Evolutionary conservation across 345 rosid species (phyloP).

Genomic region (Pistacia atlantica): DNA sequence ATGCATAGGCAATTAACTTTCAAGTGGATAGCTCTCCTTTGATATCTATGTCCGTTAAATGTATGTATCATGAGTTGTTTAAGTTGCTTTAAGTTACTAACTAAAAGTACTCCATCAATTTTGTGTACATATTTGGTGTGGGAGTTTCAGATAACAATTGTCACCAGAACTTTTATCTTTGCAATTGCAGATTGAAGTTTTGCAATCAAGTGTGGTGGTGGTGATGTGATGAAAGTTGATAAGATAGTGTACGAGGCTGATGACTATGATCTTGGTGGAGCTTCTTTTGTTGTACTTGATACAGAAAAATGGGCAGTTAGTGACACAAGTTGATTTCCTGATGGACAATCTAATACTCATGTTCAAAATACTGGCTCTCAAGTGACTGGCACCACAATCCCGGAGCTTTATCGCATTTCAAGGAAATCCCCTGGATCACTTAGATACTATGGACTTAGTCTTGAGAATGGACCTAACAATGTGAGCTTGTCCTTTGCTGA

Average conservation of each 20-base stretch:
- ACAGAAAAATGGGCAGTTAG: constrained; percentile 60
- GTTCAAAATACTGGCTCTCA: constrained; percentile 18
- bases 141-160: background rate
- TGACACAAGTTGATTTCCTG: constrained; percentile 35
- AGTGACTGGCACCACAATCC: constrained; percentile 38
- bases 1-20: background rate
- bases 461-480: constrained; percentile 30
- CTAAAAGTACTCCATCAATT: no score
- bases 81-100: no score
- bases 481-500: constrained; percentile 44
- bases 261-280: constrained; percentile 35
- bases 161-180: background rate
- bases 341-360: constrained; percentile 39
- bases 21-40: background rate
- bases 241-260: constrained; percentile 51
- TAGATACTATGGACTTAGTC: constrained; percentile 47
- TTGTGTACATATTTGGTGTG: constrained; percentile 15
- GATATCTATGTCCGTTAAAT: no score
- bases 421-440: constrained; percentile 41
- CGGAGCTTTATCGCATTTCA: constrained; percentile 44
- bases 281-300: constrained; percentile 40
- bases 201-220: constrained; percentile 40
- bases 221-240: constrained; percentile 5
- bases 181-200: constrained; percentile 33
- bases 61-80: no score